These are phyloP conservation scores for Lablab purpureus DNA, from an alignment of 306 rosid genomes.

Conservation along the genomic window DNA sequence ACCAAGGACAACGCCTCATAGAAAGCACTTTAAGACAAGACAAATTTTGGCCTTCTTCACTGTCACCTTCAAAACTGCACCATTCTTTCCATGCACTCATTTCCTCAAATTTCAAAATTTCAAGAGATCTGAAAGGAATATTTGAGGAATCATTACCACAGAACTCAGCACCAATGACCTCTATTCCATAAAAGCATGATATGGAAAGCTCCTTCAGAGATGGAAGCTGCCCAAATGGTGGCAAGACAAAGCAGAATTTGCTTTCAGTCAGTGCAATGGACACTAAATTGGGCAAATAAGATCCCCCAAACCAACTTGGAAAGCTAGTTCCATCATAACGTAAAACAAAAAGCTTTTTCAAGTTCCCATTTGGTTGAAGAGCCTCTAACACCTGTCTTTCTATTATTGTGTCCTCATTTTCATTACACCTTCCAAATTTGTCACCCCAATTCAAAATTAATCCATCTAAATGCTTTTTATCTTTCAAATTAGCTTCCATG, in stretches of 20 bases:
- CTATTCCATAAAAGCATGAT: conserved; percentile 7
- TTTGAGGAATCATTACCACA: background rate
- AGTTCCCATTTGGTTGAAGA: conserved; percentile 30
- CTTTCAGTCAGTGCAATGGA: background rate
- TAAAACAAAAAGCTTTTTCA: conserved; percentile 2
- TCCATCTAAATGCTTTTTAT: conserved; percentile 33
- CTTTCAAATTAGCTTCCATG: background rate
- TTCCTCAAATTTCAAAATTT: conserved; percentile 1
- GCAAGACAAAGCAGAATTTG: conserved; percentile 22
- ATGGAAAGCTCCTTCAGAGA: conserved; percentile 37
- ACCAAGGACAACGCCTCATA: background rate
- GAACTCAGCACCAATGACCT: conserved; percentile 40
- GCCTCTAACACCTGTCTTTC: conserved; percentile 10
- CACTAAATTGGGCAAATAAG: conserved; percentile 17
- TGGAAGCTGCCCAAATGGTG: conserved; percentile 45
- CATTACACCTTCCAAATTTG: conserved; percentile 5
- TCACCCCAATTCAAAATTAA: conserved; percentile 8
- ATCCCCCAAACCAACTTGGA: conserved; percentile 45
- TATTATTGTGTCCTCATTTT: background rate
- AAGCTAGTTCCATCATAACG: conserved; percentile 15
- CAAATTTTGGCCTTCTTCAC: background rate
- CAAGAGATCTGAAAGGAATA: conserved; percentile 29
- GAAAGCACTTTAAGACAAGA: conserved; percentile 28
- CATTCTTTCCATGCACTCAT: conserved; percentile 39
- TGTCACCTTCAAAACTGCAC: background rate